These are phyloP conservation scores for Ramaria sp. DNA, from an alignment of 768 basidiomycete genomes.

Conservation along the genomic window DNA sequence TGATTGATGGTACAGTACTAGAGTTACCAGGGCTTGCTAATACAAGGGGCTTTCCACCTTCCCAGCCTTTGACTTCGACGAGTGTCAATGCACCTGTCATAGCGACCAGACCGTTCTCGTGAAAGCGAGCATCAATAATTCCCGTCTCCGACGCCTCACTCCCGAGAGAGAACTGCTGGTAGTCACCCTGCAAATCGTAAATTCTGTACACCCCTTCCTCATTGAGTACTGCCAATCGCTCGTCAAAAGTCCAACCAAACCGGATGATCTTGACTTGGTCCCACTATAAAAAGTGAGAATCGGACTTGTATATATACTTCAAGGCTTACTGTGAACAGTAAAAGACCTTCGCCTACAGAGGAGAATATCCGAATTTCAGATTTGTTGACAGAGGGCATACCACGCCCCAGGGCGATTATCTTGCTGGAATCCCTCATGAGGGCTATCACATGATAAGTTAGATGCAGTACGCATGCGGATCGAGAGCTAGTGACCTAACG, in stretches of 20 bases:
- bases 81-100: slow-evolving; percentile 65
- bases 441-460: slow-evolving; percentile 35
- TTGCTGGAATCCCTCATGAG: slow-evolving; percentile 80
- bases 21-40: slow-evolving; percentile 65
- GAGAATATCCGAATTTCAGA: slow-evolving; percentile 85
- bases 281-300: slow-evolving; percentile 48
- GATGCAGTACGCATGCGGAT: neutral
- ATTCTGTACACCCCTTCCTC: slow-evolving; percentile 89
- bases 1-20: neutral
- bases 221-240: slow-evolving; percentile 73
- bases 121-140: slow-evolving; percentile 74
- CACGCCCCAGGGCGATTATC: slow-evolving; percentile 57
- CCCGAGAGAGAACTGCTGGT: slow-evolving; percentile 77
- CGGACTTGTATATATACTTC: slow-evolving; percentile 8
- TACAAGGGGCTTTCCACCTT: slow-evolving; percentile 59
- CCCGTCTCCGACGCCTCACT: slow-evolving; percentile 74
- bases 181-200: slow-evolving; percentile 81
- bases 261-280: slow-evolving; percentile 74
- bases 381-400: slow-evolving; percentile 47
- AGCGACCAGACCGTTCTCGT: slow-evolving; percentile 81
- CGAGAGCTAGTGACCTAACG: slow-evolving; percentile 51
- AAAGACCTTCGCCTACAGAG: slow-evolving; percentile 62
- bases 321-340: slow-evolving; percentile 57
- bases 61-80: slow-evolving; percentile 85
- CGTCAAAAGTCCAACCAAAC: slow-evolving; percentile 79